Conservation (phyloP, 345 rosid species). For the Excoecaria cochinchinensis region DNA sequence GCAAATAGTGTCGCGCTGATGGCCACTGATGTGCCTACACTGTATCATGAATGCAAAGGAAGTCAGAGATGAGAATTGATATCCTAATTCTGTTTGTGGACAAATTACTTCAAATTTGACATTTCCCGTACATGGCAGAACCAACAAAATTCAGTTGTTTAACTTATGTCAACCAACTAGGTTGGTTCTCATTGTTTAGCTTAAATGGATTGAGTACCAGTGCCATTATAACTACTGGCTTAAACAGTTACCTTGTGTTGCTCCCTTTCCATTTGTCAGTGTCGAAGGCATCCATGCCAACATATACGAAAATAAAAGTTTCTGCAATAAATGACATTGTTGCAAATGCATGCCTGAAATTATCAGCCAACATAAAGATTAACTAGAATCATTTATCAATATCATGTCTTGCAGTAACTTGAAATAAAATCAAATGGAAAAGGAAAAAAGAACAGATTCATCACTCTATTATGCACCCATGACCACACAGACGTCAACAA, state of each 20-base stretch:
- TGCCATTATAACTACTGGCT: not conserved
- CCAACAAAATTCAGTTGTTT: slow-evolving; percentile 2
- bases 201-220: not conserved
- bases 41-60: slow-evolving; percentile 28
- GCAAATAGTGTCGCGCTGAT: slow-evolving; percentile 52
- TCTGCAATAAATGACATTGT: slow-evolving; percentile 70
- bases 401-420: not conserved
- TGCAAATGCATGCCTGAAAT: slow-evolving; percentile 74
- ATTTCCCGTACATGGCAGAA: not conserved
- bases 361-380: slow-evolving; percentile 12
- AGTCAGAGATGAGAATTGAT: slow-evolving; percentile 6
- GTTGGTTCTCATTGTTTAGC: no score
- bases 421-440: not conserved
- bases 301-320: slow-evolving; percentile 66
- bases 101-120: not conserved
- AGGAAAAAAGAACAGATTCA: not conserved
- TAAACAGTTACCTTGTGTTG: slow-evolving; percentile 40
- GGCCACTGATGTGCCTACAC: slow-evolving; percentile 44
- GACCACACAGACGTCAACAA: not conserved
- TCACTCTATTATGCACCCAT: not conserved
- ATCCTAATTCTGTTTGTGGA: not conserved
- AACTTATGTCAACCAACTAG: not conserved
- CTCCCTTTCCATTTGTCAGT: slow-evolving; percentile 58
- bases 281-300: slow-evolving; percentile 71
- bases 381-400: not conserved